Conservation (phyloP, 352 stramenopile genomes). For the Phytophthora melonis region DNA sequence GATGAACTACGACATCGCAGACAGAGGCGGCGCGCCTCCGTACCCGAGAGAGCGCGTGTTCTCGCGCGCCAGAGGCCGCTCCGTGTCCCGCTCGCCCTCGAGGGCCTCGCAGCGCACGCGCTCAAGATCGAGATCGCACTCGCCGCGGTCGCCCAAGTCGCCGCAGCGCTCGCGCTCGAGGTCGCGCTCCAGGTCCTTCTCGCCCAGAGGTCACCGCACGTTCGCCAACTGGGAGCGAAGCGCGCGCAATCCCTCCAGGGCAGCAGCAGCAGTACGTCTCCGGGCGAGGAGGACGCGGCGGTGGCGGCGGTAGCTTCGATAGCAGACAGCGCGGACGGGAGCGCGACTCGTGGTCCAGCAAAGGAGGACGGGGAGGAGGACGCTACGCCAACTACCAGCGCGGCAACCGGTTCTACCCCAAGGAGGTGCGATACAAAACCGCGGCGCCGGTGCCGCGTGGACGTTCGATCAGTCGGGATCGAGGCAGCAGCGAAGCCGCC, state of each 20-base stretch:
- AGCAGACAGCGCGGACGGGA: constrained; percentile 44
- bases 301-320: constrained; percentile 35
- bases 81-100: constrained; percentile 65
- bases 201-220: constrained; percentile 59
- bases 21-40: constrained; percentile 4
- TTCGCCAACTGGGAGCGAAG: constrained; percentile 51
- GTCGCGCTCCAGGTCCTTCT: constrained; percentile 71
- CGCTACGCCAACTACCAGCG: constrained; percentile 33
- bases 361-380: constrained; percentile 31
- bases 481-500: constrained; percentile 40
- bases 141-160: constrained; percentile 27
- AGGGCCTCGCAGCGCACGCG: constrained; percentile 38
- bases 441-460: constrained; percentile 27
- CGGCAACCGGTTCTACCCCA: constrained; percentile 54
- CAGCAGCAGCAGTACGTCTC: constrained; percentile 34
- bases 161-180: constrained; percentile 55
- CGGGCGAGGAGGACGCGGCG: constrained; percentile 27
- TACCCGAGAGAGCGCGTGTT: constrained; percentile 52
- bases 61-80: constrained; percentile 50
- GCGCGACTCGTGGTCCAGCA: constrained; percentile 44
- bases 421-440: constrained; percentile 47
- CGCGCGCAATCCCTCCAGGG: constrained; percentile 26
- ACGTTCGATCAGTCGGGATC: constrained; percentile 57
- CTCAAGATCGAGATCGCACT: constrained; percentile 35
- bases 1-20: constrained; percentile 18